Conservation (phyloP, 768 basidiomycete species). For the Mycena metata region DNA sequence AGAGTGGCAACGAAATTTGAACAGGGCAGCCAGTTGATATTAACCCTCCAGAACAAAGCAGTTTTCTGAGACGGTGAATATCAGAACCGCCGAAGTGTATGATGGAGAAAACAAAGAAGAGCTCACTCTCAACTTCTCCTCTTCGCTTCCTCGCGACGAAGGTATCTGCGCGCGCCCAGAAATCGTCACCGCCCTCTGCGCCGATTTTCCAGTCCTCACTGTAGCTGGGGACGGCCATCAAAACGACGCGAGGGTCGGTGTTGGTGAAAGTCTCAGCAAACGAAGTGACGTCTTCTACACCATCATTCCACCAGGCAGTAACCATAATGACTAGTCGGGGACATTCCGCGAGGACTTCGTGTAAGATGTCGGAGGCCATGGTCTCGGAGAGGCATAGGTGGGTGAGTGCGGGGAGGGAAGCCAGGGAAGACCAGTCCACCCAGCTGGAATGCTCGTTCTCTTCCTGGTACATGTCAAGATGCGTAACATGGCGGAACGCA, state of each 20-base stretch:
- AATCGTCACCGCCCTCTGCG: neutral
- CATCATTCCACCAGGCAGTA: neutral
- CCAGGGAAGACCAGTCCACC: constrained; percentile 2
- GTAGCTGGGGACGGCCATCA: neutral
- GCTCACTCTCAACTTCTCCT: constrained; percentile 9
- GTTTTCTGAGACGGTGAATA: too few species aligned
- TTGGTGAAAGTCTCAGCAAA: neutral
- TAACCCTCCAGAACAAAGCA: too few species aligned
- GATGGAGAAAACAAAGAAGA: too few species aligned
- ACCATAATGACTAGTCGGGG: neutral
- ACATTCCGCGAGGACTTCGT: neutral
- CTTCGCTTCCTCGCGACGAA: constrained; percentile 8
- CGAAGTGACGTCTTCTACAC: too few species aligned
- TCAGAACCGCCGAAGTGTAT: too few species aligned
- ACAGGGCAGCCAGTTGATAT: too few species aligned
- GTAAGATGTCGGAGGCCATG: neutral
- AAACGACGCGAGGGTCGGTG: constrained; percentile 9
- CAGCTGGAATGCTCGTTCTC: neutral
- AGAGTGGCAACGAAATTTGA: too few species aligned
- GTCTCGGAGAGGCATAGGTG: constrained; percentile 2
- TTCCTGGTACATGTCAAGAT: neutral
- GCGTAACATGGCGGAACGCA: neutral
- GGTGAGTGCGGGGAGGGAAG: constrained; percentile 16
- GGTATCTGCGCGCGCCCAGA: constrained; percentile 2
- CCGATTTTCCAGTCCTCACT: constrained; percentile 1